A percentile compares a stretch with the other conserved stretches of the same genome.
phyloP scores from a whole-genome alignment of 2,329 filamentous ascomycete genomes.

The Cladophialophora psammophila region DNA sequence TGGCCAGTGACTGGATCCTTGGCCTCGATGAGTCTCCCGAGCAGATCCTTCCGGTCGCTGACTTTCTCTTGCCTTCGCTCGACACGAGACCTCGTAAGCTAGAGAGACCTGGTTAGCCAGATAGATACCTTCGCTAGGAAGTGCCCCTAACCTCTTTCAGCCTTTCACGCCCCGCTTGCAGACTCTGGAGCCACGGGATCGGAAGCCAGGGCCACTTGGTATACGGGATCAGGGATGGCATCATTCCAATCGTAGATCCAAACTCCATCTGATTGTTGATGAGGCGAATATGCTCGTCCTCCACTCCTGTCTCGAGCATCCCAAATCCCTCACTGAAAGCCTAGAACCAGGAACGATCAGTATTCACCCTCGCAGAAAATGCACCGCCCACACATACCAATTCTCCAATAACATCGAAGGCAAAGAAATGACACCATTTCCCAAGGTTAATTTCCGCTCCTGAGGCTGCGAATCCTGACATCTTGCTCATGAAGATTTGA shows the following conservation, averaged over 20 bases:
- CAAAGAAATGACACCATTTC: conserved; percentile 17
- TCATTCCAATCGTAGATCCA: conserved; percentile 16
- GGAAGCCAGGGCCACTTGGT: conserved; percentile 13
- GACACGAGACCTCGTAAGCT: conserved; percentile 14
- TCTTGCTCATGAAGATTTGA: conserved; percentile 15
- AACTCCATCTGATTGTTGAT: conserved; percentile 19
- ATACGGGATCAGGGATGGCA: conserved; percentile 14
- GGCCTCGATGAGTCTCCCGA: conserved; percentile 17
- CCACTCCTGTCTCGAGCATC: background rate
- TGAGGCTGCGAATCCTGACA: conserved; percentile 6
- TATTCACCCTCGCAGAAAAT: background rate
- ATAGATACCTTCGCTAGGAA: background rate
- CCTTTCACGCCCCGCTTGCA: conserved; percentile 4
- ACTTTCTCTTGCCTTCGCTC: conserved; percentile 16
- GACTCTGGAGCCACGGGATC: conserved; percentile 9
- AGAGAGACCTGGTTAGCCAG: background rate
- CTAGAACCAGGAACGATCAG: background rate
- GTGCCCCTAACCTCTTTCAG: background rate
- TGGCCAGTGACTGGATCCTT: conserved; percentile 5
- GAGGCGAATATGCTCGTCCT: conserved; percentile 15
- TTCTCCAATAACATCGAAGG: conserved; percentile 18
- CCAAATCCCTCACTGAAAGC: conserved; percentile 1
- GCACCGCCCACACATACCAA: conserved; percentile 3
- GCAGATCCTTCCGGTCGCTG: conserved; percentile 17
- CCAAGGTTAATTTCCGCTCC: conserved; percentile 8